Evolutionary conservation across 2,329 filamentous ascomycete species (phyloP).

Genomic region (Coniella vitis): DNA sequence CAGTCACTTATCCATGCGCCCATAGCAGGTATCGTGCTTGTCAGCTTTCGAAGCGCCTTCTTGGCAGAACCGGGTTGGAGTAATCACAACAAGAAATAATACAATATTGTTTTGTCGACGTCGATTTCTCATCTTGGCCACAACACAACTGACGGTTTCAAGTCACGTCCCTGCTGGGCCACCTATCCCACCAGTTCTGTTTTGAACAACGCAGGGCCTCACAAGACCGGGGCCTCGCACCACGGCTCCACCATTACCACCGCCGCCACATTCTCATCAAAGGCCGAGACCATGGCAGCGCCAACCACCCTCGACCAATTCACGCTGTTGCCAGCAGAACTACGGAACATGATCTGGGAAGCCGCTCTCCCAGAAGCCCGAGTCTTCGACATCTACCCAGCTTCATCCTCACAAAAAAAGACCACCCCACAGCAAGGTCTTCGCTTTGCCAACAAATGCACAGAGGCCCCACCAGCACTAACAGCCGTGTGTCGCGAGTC

Average conservation of each 20-base stretch:
- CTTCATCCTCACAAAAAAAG: conserved; percentile 33
- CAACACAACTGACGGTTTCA: too few species aligned
- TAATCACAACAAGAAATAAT: too few species aligned
- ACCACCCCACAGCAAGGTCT: conserved; percentile 34
- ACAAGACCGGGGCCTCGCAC: not conserved
- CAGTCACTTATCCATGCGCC: too few species aligned
- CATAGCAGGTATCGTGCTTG: too few species aligned
- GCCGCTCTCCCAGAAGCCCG: conserved; percentile 37
- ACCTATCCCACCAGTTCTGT: too few species aligned
- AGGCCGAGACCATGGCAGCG: not conserved
- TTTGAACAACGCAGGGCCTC: not conserved
- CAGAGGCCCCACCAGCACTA: conserved; percentile 37
- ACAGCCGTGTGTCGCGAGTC: conserved; percentile 38
- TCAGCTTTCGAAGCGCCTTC: too few species aligned
- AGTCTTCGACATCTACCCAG: conserved; percentile 41
- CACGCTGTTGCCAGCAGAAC: conserved; percentile 33
- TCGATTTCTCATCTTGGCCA: too few species aligned
- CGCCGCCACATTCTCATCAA: not conserved
- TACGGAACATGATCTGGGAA: conserved; percentile 40
- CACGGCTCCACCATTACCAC: not conserved
- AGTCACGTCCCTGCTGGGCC: too few species aligned
- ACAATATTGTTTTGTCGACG: too few species aligned
- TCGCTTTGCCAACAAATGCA: conserved; percentile 40
- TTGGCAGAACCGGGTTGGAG: too few species aligned
- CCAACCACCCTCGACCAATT: conserved; percentile 23